phyloP scores from a whole-genome alignment of 495 filamentous ascomycete species.

The Penicillium nucicola region DNA sequence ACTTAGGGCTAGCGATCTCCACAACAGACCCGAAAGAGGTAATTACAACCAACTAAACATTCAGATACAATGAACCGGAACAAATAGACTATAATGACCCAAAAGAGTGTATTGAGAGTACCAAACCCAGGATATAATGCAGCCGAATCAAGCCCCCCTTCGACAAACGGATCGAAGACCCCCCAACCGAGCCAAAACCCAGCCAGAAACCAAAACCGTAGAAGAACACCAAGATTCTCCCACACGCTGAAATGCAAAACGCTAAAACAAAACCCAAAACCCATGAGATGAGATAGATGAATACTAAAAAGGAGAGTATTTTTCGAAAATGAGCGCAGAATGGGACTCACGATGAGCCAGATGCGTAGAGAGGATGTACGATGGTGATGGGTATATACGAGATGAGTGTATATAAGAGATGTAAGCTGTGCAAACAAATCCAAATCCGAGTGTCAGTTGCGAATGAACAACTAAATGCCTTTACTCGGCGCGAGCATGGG shows the following conservation, averaged over 20 bases:
- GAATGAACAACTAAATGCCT: neutral
- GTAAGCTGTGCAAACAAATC: neutral
- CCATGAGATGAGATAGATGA: neutral
- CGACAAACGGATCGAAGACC: neutral
- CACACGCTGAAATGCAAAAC: slow-evolving; percentile 11
- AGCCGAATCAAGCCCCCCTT: neutral
- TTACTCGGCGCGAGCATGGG: slow-evolving; percentile 2
- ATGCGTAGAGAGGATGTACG: slow-evolving; percentile 2
- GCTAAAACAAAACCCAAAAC: neutral
- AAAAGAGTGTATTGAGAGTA: neutral
- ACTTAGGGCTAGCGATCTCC: too few relatives aligned
- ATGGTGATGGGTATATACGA: neutral
- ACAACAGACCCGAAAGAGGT: too few relatives aligned
- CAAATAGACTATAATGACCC: neutral
- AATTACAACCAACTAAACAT: too few relatives aligned
- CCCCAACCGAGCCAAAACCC: neutral
- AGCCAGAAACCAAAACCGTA: neutral
- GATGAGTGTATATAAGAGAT: neutral
- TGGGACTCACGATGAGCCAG: neutral
- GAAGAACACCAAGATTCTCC: too few relatives aligned
- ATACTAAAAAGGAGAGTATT: neutral
- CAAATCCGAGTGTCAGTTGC: neutral
- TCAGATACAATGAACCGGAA: too few relatives aligned
- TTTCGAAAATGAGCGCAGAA: neutral
- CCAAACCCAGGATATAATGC: slow-evolving; percentile 1